Percentiles rank a stretch among this genome's conserved stretches.
phyloP scores from a whole-genome alignment of 1,284 basidiomycete genomes.

The Erythrobasidium hasegawianum region DNA sequence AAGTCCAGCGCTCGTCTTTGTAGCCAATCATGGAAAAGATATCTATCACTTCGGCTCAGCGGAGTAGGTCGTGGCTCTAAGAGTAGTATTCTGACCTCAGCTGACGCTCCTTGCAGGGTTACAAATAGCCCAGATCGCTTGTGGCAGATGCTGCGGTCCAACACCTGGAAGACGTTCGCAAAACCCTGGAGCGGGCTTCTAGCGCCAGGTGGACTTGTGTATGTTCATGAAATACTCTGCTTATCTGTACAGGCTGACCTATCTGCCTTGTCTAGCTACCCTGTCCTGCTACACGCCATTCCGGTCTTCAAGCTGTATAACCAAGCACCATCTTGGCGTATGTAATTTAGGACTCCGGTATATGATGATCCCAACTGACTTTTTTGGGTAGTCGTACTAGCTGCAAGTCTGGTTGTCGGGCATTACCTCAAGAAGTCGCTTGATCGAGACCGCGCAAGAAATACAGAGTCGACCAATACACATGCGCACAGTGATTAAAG shows the following conservation, averaged over 20 bases:
- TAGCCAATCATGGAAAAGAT: not conserved
- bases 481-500: not conserved
- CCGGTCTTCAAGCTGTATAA: slow-evolving; percentile 1
- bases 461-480: not conserved
- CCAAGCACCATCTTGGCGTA: not conserved
- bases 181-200: not conserved
- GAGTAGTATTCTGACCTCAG: not conserved
- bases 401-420: not conserved
- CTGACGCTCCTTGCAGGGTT: not conserved
- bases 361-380: not conserved
- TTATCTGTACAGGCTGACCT: not conserved
- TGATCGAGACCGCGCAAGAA: not conserved
- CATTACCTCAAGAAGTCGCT: not conserved
- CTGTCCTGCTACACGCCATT: not conserved
- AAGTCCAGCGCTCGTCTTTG: not conserved
- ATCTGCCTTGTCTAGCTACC: not conserved
- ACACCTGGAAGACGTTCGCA: not conserved
- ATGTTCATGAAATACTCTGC: not conserved
- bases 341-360: not conserved
- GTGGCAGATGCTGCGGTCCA: not conserved
- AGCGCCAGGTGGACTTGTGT: not conserved
- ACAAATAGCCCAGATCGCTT: not conserved
- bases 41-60: not conserved
- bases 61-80: not conserved
- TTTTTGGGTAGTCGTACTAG: not conserved